These are phyloP conservation scores for Picochlorum sp. DNA, from an alignment of 139 green algal genomes.

Conservation along the genomic window DNA sequence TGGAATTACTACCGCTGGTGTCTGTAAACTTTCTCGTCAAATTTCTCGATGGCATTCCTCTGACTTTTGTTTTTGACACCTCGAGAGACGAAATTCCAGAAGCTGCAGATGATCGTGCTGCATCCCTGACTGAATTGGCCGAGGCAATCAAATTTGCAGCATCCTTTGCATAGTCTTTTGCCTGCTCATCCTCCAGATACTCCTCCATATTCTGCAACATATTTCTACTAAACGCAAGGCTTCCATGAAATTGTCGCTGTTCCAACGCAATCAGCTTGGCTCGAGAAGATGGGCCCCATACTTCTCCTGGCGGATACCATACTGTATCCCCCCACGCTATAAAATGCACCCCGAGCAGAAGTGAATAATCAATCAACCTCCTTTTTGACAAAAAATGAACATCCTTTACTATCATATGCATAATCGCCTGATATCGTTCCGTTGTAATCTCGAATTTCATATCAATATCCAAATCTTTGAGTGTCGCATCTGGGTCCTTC, in stretches of 20 bases:
- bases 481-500: constrained; percentile 13
- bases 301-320: constrained; percentile 23
- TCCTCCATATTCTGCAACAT: background rate
- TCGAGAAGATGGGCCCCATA: constrained; percentile 7
- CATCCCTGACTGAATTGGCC: background rate
- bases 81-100: background rate
- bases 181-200: background rate
- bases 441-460: constrained; percentile 18
- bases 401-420: constrained; percentile 51
- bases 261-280: background rate
- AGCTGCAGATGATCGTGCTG: background rate
- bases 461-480: constrained; percentile 73
- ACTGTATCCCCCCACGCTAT: constrained; percentile 20
- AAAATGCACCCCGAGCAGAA: constrained; percentile 58
- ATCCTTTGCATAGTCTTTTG: background rate
- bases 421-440: constrained; percentile 23
- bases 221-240: constrained; percentile 1
- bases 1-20: background rate
- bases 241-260: background rate
- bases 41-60: background rate
- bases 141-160: constrained; percentile 4
- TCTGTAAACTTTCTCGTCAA: background rate
- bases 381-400: constrained; percentile 43
- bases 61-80: background rate
- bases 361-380: constrained; percentile 71